A percentile compares a stretch with the other conserved stretches of the same genome.
phyloP scores from a whole-genome alignment of 2,329 filamentous ascomycete genomes.

The Aspergillus nomiae region DNA sequence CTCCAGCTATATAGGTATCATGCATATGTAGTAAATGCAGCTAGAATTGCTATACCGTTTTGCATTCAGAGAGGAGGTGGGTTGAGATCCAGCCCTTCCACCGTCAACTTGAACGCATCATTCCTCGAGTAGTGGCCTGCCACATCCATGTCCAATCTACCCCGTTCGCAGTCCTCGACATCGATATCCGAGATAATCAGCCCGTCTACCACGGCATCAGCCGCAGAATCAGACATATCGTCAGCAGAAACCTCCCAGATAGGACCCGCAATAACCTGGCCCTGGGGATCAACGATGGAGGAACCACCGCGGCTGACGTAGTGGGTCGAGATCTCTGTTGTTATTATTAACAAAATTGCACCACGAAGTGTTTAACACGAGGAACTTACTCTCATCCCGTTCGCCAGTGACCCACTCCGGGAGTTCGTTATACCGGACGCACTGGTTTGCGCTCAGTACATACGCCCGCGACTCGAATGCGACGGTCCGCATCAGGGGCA shows the following conservation, averaged over 20 bases:
- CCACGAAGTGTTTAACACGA: background rate
- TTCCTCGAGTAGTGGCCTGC: constrained; percentile 82
- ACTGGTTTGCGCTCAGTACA: constrained; percentile 85
- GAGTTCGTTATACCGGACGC: constrained; percentile 61
- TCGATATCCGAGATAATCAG: constrained; percentile 75
- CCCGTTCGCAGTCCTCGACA: constrained; percentile 83
- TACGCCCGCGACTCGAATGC: constrained; percentile 81
- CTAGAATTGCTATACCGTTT: background rate
- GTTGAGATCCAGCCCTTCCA: constrained; percentile 61
- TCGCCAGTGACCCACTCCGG: constrained; percentile 57
- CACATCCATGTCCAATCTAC: constrained; percentile 79
- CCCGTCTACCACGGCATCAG: constrained; percentile 35
- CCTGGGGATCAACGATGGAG: constrained; percentile 76
- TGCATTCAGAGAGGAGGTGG: constrained; percentile 53
- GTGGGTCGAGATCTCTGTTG: constrained; percentile 4
- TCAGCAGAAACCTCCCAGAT: constrained; percentile 68
- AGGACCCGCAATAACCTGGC: constrained; percentile 77
- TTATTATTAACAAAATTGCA: background rate
- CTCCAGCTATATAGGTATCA: background rate
- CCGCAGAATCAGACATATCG: constrained; percentile 53
- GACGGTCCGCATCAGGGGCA: constrained; percentile 77
- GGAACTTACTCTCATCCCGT: background rate
- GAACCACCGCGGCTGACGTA: constrained; percentile 77
- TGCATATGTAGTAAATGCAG: background rate
- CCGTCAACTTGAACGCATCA: constrained; percentile 62